Evolutionary conservation across 768 basidiomycete species (phyloP), one percentile per base, ranked within the genome.

Genomic region (Chalciporus piperatus): DNA sequence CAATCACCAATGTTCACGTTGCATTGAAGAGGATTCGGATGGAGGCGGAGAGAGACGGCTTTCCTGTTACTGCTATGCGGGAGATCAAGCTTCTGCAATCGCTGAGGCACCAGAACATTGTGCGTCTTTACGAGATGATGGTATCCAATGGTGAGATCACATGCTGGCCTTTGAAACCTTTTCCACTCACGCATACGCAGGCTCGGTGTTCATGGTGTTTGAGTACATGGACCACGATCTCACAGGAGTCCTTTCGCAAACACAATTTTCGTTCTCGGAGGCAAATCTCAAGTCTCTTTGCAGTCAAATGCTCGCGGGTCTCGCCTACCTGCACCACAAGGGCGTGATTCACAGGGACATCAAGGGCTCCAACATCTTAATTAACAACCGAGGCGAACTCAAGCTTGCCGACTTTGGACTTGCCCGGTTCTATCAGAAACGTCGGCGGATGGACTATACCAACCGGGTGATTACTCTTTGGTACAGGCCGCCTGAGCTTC

Each of bases 201-300:
- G 93, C 52, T 86, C 89, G 43, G 95, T 97, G 38, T 96, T 92
- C 72, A 99, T 99, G 97, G 96, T 99, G 35, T 93, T 98, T 62
- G 95, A 98, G 69, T 99, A 99, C 70, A 91, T 97, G 91, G 94
- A 99, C 62, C 96, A 98, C 66, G 97, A 99, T 66, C 76, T 99
- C 48, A 98, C 95, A 2, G 97, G 97, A 4, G 79, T 98, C 45
- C 77, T 99, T 23, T 90, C 92, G 3, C 95, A 98, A 72, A 89
- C 82, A 1, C 87, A 92, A 62, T 90, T 98, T 61, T 75, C 66
- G 35, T 98, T 99, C 66, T 79, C 82, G 0, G 80, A 84, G 19
- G 92, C 89, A 19, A 89, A 99, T 69, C 76, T 98, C 38, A 99
- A 99, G 76, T 97, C 95, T 0, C 80, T 99, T 46, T 94, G 89